These are phyloP conservation scores for Talaromyces sp. DNA, from an alignment of 2,329 filamentous ascomycete species.

Conservation along the genomic window DNA sequence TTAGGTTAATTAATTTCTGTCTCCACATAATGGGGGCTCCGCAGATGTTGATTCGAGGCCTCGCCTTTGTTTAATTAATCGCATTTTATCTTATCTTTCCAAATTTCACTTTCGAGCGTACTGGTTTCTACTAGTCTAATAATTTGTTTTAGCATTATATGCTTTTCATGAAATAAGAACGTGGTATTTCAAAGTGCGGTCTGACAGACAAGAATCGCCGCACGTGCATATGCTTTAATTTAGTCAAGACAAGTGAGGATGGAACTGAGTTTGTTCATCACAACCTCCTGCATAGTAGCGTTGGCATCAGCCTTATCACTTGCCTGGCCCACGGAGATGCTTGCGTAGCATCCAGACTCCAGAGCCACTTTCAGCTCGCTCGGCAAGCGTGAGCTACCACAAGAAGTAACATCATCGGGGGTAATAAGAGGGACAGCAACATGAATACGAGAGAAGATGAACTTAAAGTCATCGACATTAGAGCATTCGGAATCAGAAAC, in stretches of 20 bases:
- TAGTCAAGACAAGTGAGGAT: slow-evolving; percentile 53
- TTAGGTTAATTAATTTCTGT: neutral
- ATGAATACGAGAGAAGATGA: slow-evolving; percentile 65
- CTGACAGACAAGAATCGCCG: neutral
- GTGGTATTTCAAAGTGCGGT: no score
- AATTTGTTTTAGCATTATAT: no score
- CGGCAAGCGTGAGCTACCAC: slow-evolving; percentile 59
- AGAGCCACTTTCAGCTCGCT: slow-evolving; percentile 59
- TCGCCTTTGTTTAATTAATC: no score
- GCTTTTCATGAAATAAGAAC: no score
- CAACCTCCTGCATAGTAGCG: slow-evolving; percentile 54
- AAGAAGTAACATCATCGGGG: slow-evolving; percentile 58
- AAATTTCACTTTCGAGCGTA: no score
- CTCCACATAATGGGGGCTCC: no score
- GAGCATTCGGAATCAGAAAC: slow-evolving; percentile 55
- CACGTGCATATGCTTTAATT: slow-evolving; percentile 4
- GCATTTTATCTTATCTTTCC: no score
- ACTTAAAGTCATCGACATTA: slow-evolving; percentile 60
- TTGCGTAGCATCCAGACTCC: slow-evolving; percentile 60
- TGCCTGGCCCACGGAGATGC: slow-evolving; percentile 65
- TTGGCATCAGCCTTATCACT: slow-evolving; percentile 62
- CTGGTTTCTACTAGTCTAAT: no score
- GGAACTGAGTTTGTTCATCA: slow-evolving; percentile 54
- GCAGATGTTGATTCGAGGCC: no score
- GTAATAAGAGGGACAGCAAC: slow-evolving; percentile 43